phyloP scores from a whole-genome alignment of 2,329 filamentous ascomycete species.

The Sporothrix phasma region DNA sequence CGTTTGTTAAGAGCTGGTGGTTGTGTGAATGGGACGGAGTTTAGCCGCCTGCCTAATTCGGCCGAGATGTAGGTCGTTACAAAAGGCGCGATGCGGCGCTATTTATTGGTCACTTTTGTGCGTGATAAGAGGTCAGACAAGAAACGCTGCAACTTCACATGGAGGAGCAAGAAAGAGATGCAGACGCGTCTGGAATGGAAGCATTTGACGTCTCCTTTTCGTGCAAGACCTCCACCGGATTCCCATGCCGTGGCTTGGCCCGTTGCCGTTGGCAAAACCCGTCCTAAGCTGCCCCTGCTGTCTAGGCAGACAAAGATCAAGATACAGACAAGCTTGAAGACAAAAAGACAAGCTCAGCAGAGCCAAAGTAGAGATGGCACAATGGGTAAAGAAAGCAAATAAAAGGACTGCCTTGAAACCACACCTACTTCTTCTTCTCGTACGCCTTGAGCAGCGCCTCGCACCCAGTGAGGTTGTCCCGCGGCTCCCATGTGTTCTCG shows the following conservation, averaged over 20 bases:
- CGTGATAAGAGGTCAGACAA: too few species aligned
- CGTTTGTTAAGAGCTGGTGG: fast-evolving
- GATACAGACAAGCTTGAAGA: neutral
- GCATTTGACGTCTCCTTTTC: too few species aligned
- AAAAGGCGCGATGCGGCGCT: neutral
- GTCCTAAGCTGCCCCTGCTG: neutral
- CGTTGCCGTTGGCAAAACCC: neutral
- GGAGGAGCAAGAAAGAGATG: too few species aligned
- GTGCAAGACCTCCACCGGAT: neutral
- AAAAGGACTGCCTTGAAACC: too few species aligned
- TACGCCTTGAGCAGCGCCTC: slow-evolving; percentile 28
- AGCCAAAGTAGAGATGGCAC: too few species aligned
- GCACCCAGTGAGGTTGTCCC: slow-evolving; percentile 34
- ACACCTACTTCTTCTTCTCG: slow-evolving; percentile 23
- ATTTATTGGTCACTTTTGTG: neutral
- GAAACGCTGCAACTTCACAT: too few species aligned
- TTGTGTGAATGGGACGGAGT: neutral
- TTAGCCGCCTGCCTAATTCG: neutral
- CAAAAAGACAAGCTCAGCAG: neutral
- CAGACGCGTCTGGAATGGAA: too few species aligned
- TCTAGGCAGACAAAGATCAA: neutral
- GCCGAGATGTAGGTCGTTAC: neutral
- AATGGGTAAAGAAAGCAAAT: too few species aligned
- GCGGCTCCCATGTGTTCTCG: slow-evolving; percentile 46
- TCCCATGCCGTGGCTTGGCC: neutral